These are phyloP conservation scores for Chondrus crispus DNA, from an alignment of 23 red algal species.

Conservation along the genomic window DNA sequence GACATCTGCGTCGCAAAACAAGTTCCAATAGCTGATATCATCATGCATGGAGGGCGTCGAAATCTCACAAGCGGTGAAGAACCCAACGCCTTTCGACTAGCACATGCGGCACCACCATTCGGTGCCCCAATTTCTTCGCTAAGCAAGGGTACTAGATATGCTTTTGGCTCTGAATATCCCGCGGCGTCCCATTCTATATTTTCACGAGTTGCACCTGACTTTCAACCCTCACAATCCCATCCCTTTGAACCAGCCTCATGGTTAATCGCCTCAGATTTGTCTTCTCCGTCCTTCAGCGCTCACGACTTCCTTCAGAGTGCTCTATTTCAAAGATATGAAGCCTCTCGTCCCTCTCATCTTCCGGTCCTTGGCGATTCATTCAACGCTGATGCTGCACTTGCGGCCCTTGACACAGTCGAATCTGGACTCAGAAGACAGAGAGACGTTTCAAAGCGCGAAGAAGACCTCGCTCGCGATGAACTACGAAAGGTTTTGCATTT, in stretches of 20 bases:
- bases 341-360: neutral
- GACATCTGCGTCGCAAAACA: too few relatives aligned
- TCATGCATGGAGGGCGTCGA: neutral
- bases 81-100: neutral
- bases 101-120: neutral
- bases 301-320: constrained; percentile 56
- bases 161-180: neutral
- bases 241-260: constrained; percentile 46
- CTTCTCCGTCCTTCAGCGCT: constrained; percentile 27
- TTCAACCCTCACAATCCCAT: neutral
- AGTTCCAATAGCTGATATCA: too few relatives aligned
- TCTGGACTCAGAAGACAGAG: constrained; percentile 1
- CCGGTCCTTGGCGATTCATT: constrained; percentile 31
- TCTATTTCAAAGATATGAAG: constrained; percentile 16
- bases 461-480: constrained; percentile 16
- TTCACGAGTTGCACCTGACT: neutral
- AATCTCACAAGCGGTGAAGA: neutral
- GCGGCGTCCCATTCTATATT: neutral
- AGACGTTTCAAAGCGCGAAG: constrained; percentile 7
- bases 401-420: constrained; percentile 53
- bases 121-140: neutral
- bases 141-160: neutral
- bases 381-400: constrained; percentile 41
- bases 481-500: constrained; percentile 21
- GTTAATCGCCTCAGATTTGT: constrained; percentile 15